phyloP scores from a whole-genome alignment of 768 basidiomycete species.

The Clitopilus passeckerianus region DNA sequence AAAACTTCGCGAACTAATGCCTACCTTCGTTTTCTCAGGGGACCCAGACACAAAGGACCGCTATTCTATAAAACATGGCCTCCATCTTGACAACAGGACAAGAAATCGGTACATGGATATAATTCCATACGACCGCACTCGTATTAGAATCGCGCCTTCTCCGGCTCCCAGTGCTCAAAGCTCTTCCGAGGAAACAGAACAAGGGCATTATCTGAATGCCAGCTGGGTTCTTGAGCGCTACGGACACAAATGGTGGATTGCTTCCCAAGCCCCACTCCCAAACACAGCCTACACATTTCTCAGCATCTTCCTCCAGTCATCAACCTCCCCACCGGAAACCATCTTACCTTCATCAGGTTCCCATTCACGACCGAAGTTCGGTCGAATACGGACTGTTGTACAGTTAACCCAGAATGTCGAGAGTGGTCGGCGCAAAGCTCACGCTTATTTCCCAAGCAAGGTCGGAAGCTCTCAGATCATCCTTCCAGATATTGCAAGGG shows the following conservation, averaged over 20 bases:
- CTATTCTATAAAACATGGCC: conserved; percentile 55
- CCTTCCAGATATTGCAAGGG: conserved; percentile 29
- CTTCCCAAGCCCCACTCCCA: conserved; percentile 76
- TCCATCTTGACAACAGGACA: conserved; percentile 32
- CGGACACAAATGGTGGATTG: conserved; percentile 80
- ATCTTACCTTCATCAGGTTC: conserved; percentile 2
- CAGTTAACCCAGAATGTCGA: conserved; percentile 79
- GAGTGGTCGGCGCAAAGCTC: conserved; percentile 64
- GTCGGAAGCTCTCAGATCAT: conserved; percentile 50
- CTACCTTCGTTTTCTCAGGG: not conserved
- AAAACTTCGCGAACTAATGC: not conserved
- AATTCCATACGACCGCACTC: conserved; percentile 77
- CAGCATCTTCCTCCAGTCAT: conserved; percentile 55
- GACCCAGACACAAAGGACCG: conserved; percentile 15
- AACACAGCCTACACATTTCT: conserved; percentile 73
- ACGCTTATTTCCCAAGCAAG: conserved; percentile 65
- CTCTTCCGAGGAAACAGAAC: conserved; percentile 8
- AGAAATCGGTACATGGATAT: conserved; percentile 73
- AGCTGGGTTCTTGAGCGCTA: conserved; percentile 77
- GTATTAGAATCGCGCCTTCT: conserved; percentile 46
- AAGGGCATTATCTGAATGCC: conserved; percentile 71
- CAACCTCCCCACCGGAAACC: conserved; percentile 25
- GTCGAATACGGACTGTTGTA: conserved; percentile 68
- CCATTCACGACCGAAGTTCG: conserved; percentile 16
- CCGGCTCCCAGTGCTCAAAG: not conserved